Base-by-base conservation (phyloP, 2,329 filamentous ascomycete genomes). In the Coniochaeta sp. region DNA sequence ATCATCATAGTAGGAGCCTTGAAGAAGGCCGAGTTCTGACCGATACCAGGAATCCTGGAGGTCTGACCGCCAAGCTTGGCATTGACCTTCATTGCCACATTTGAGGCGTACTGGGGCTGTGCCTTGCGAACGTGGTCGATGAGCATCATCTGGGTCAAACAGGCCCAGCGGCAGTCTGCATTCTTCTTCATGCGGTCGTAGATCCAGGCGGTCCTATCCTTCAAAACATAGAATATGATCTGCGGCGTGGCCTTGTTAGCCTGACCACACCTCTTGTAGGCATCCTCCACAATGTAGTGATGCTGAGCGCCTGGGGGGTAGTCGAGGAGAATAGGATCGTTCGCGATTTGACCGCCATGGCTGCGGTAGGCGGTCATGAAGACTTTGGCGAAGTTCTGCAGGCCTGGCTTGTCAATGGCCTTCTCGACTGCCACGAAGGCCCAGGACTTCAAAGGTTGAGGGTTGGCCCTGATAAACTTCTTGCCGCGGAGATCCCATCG, bases 41-140 rank as follows among this genome's bases (percentile, higher is more conserved):
- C 74, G 68, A 67, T 73, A 58, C 64, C 70, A 40, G 69, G 63
- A 9, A 77, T 70, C 52, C 72, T 79, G 58, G 77, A 87, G 1
- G 91, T 97, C 0, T 85, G 82, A 6, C 95, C 95, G 16, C 95
- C 95, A 2, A 99, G 82, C 77, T 99, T 99, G 3, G 91, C 89
- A 67, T 99, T 98, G 65, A 99, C 86, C 77, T 99, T 99, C 91
- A 99, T 95, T 64, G 87, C 84, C 0, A 99, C 91, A 63, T 99
- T 99, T 1, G 90, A 95, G 68, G 90, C 89, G 74, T 98, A 98
- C 68, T 99, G 95, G 0, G 82, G 81, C 24, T 89, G 85, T 17
- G 83, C 84, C 70, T 88, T 89, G 40, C 76, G 67, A 0, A 93
- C 89, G 62, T 96, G 89, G 0, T 76, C 76, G 2, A 80, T 77